Percentiles rank a stretch among this genome's conserved stretches.
These are phyloP conservation scores for Gynandropsis gynandra DNA, from an alignment of 345 rosid species.

Conservation along the genomic window DNA sequence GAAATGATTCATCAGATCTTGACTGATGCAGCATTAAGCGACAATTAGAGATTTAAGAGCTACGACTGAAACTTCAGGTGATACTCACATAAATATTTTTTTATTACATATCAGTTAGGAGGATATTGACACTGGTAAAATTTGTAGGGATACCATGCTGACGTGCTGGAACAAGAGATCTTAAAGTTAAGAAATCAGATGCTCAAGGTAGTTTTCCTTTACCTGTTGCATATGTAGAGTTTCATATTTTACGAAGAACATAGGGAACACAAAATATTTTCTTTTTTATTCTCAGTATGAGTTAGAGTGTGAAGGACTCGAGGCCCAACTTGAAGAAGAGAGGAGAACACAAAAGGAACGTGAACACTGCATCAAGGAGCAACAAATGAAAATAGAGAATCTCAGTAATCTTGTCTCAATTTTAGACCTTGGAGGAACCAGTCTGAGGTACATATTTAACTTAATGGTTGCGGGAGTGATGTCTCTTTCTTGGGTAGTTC, in stretches of 20 bases:
- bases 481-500: background rate
- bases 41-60: slow-evolving; percentile 89
- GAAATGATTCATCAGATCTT: slow-evolving; percentile 47
- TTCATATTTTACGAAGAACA: slow-evolving; percentile 9
- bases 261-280: background rate
- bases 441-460: slow-evolving; percentile 44
- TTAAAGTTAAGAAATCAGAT: slow-evolving; percentile 78
- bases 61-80: slow-evolving; percentile 74
- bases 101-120: slow-evolving; percentile 3
- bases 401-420: slow-evolving; percentile 36
- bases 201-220: slow-evolving; percentile 62
- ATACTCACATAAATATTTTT: slow-evolving; percentile 15
- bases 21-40: slow-evolving; percentile 94
- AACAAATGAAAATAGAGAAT: slow-evolving; percentile 59
- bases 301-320: slow-evolving; percentile 78
- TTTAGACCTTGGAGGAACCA: slow-evolving; percentile 44
- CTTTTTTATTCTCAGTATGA: slow-evolving; percentile 57
- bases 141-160: slow-evolving; percentile 81
- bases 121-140: slow-evolving; percentile 1
- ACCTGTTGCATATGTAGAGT: background rate
- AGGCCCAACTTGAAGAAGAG: slow-evolving; percentile 76
- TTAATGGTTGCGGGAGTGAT: background rate
- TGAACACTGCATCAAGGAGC: slow-evolving; percentile 57
- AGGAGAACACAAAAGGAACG: slow-evolving; percentile 67
- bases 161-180: slow-evolving; percentile 83